These are phyloP conservation scores for Phytophthora sp. DNA, from an alignment of 352 stramenopile species.

Conservation along the genomic window DNA sequence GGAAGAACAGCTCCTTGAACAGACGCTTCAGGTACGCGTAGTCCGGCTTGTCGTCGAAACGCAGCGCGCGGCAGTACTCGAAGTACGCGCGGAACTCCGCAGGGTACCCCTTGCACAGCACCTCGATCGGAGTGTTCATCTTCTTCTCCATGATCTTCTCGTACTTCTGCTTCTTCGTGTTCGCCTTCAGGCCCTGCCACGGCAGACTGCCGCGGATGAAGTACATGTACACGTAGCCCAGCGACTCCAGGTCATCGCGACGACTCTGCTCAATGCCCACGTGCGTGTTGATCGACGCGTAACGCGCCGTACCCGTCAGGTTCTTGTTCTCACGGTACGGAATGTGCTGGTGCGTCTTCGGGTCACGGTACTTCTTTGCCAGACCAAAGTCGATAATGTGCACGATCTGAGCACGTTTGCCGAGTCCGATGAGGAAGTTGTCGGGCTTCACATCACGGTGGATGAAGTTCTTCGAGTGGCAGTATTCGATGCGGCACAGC, in stretches of 20 bases:
- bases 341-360: conserved; percentile 91
- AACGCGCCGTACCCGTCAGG: conserved; percentile 96
- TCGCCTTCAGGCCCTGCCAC: conserved; percentile 98
- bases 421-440: conserved; percentile 91
- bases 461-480: conserved; percentile 91
- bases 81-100: conserved; percentile 98
- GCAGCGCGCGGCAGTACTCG: conserved; percentile 89
- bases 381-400: conserved; percentile 92
- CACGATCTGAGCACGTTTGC: conserved; percentile 86
- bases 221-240: conserved; percentile 96
- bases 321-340: conserved; percentile 92
- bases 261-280: conserved; percentile 98
- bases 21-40: conserved; percentile 94
- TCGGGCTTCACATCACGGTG: conserved; percentile 92
- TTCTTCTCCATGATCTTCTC: conserved; percentile 99
- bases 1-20: conserved; percentile 99
- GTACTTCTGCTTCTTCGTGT: conserved; percentile 96
- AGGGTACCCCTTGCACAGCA: conserved; percentile 94
- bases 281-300: conserved; percentile 99
- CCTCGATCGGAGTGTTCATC: conserved; percentile 94
- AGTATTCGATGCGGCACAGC: conserved; percentile 87
- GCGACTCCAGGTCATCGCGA: conserved; percentile 97
- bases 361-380: conserved; percentile 91
- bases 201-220: conserved; percentile 95
- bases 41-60: conserved; percentile 90